phyloP scores from a whole-genome alignment of 2,329 filamentous ascomycete species.

The Ophiocordyceps australis region DNA sequence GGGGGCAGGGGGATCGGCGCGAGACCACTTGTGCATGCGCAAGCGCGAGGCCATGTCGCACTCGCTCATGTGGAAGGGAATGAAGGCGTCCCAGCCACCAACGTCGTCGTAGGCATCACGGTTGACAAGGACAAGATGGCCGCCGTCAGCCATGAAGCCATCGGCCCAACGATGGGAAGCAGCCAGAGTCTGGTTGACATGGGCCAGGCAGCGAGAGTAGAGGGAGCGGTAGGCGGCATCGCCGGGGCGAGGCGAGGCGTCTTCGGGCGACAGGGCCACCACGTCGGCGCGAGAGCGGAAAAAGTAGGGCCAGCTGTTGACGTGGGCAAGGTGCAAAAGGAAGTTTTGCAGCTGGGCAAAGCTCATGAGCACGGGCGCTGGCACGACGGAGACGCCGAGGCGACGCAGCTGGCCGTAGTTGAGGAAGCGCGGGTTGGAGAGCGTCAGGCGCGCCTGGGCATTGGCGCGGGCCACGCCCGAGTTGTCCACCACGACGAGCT shows the following conservation, averaged over 20 bases:
- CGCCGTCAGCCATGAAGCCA: slow-evolving; percentile 40
- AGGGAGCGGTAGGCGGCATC: slow-evolving; percentile 19
- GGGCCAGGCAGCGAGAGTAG: slow-evolving; percentile 19
- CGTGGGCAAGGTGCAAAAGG: slow-evolving; percentile 25
- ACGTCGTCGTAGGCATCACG: slow-evolving; percentile 28
- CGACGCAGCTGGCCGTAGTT: slow-evolving; percentile 28
- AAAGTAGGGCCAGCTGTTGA: slow-evolving; percentile 25
- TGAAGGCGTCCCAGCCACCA: slow-evolving; percentile 36
- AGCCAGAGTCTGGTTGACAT: slow-evolving; percentile 12
- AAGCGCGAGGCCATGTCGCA: slow-evolving; percentile 34
- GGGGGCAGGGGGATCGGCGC: slow-evolving; percentile 14
- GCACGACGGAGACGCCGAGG: slow-evolving; percentile 33
- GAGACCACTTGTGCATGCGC: slow-evolving; percentile 24
- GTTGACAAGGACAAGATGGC: slow-evolving; percentile 38
- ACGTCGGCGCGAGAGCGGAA: slow-evolving; percentile 42
- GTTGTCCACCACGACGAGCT: slow-evolving; percentile 42
- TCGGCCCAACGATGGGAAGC: slow-evolving; percentile 25
- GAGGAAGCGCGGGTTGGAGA: slow-evolving; percentile 38
- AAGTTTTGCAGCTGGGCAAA: slow-evolving; percentile 40
- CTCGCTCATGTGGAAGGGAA: slow-evolving; percentile 39
- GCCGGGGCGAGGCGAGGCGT: slow-evolving; percentile 13
- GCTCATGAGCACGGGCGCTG: slow-evolving; percentile 29
- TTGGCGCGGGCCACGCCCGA: slow-evolving; percentile 37
- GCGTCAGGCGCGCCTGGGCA: slow-evolving; percentile 21
- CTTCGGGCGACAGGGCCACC: slow-evolving; percentile 20